Evolutionary conservation across 139 green algal species (phyloP).

Genomic region (Haematococcus sp.): DNA sequence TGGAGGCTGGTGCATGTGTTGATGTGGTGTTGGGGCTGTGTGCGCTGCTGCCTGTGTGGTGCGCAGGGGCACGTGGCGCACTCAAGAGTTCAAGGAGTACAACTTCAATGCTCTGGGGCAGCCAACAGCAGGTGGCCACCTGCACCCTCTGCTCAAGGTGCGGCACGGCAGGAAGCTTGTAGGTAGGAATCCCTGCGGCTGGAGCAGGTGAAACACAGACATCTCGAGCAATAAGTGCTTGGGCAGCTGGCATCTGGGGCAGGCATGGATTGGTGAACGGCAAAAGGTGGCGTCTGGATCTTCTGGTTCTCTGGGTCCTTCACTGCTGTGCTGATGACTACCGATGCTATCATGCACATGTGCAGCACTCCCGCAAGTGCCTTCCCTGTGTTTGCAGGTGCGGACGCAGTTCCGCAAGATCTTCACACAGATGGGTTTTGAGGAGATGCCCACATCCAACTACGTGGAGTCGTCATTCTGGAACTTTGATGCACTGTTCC

Average conservation of each 20-base stretch:
- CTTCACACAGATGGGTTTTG: conserved; percentile 92
- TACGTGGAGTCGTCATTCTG: conserved; percentile 95
- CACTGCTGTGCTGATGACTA: no score
- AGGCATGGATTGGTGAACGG: no score
- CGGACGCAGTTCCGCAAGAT: conserved; percentile 91
- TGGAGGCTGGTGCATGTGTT: no score
- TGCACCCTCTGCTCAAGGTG: conserved; percentile 98
- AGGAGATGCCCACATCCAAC: conserved; percentile 92
- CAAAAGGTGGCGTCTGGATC: no score
- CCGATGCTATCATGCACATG: no score
- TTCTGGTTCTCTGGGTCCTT: no score
- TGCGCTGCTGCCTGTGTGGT: background rate
- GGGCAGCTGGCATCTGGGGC: no score
- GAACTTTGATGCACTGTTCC: conserved; percentile 99
- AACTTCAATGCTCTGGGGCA: conserved; percentile 92
- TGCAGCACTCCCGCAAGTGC: no score
- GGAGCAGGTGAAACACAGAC: no score
- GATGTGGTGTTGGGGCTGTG: background rate
- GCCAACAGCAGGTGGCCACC: conserved; percentile 64
- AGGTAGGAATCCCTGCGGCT: no score
- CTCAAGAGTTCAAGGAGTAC: conserved; percentile 92
- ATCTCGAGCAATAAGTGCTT: no score
- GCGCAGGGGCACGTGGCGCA: conserved; percentile 81
- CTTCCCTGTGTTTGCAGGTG: no score
- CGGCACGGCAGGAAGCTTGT: background rate